Percentiles rank a stretch among this genome's conserved stretches.
phyloP scores from a whole-genome alignment of 139 green algal species.

The Coelastrella sp. region DNA sequence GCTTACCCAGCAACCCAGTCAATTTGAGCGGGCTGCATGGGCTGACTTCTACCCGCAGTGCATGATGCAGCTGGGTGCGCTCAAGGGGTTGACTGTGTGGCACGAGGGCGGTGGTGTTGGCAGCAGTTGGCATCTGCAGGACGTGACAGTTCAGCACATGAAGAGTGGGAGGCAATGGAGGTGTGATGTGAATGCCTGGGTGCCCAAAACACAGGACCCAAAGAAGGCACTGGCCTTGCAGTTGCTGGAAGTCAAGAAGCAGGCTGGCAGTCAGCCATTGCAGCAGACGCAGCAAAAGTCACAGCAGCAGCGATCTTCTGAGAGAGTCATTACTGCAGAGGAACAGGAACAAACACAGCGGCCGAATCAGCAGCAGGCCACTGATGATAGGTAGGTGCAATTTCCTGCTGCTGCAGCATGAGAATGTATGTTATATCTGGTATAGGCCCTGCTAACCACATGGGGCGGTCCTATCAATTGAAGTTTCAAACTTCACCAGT shows the following conservation, averaged over 20 bases:
- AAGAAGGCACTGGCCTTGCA: background rate
- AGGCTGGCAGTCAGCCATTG: background rate
- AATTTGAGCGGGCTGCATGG: background rate
- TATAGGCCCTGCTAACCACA: background rate
- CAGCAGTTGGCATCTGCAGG: constrained; percentile 14
- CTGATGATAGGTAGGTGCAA: background rate
- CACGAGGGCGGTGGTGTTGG: constrained; percentile 12
- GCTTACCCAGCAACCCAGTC: background rate
- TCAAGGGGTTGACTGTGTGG: background rate
- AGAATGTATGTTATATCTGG: background rate
- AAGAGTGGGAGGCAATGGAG: background rate
- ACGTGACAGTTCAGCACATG: background rate
- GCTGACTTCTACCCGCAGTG: background rate
- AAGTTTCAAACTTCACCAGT: background rate
- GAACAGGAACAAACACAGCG: background rate
- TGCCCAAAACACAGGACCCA: background rate
- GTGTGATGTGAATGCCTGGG: background rate
- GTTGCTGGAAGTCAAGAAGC: background rate
- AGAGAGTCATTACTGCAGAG: background rate
- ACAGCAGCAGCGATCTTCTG: background rate
- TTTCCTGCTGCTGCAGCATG: background rate
- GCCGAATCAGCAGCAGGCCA: constrained; percentile 8
- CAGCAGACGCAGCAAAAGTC: background rate
- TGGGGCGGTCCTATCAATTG: background rate
- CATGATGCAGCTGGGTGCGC: background rate